Evolutionary conservation across 1,284 basidiomycete genomes (phyloP).

Genomic region (Xerocomus tenax): DNA sequence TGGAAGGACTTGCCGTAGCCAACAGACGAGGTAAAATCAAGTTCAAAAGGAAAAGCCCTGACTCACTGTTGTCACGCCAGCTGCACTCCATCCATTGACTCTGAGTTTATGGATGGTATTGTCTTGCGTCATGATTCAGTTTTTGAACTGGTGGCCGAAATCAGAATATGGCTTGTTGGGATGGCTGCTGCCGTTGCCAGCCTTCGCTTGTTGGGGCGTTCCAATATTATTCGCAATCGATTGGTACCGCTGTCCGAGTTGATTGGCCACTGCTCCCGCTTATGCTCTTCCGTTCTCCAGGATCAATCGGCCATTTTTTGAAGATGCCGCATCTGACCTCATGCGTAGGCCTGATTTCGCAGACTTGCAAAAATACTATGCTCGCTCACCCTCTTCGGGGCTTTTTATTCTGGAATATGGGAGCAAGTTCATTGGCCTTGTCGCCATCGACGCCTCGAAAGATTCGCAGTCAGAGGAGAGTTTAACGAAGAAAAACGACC

Average conservation of each 20-base stretch:
- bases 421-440: conserved; percentile 53
- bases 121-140: conserved; percentile 50
- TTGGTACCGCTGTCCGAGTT: conserved; percentile 40
- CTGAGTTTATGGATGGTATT: conserved; percentile 53
- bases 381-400: conserved; percentile 49
- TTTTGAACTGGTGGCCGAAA: conserved; percentile 60
- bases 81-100: conserved; percentile 50
- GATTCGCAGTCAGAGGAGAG: conserved; percentile 30
- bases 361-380: conserved; percentile 51
- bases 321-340: conserved; percentile 44
- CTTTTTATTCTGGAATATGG: conserved; percentile 64
- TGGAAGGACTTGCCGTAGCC: conserved; percentile 64
- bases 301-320: conserved; percentile 64
- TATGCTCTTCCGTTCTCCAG: conserved; percentile 31
- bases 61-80: conserved; percentile 33
- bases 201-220: conserved; percentile 54
- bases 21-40: conserved; percentile 50
- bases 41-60: not conserved
- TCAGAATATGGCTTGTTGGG: conserved; percentile 36
- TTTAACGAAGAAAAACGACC: conserved; percentile 21
- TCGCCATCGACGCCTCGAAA: conserved; percentile 57
- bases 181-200: conserved; percentile 54
- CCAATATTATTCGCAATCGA: conserved; percentile 62
- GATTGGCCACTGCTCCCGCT: not conserved
- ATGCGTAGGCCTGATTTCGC: conserved; percentile 54